A percentile compares a stretch with the other conserved stretches of the same genome.
These are phyloP conservation scores for Scheffersomyces titani DNA, from an alignment of 1,139 yeast genomes.

Conservation along the genomic window DNA sequence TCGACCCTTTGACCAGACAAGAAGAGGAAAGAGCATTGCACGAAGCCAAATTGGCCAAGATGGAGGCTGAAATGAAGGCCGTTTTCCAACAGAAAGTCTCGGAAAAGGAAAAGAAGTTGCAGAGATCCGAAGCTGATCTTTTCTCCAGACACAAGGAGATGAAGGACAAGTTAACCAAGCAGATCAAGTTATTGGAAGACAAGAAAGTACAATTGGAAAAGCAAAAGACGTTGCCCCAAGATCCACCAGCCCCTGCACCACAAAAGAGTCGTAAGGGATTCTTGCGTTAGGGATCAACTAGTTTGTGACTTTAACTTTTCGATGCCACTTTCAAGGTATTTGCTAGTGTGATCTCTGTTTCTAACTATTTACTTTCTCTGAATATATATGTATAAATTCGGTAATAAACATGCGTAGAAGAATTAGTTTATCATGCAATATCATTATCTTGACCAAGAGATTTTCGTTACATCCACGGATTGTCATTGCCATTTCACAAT, in stretches of 20 bases:
- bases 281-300: constrained; percentile 41
- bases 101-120: constrained; percentile 96
- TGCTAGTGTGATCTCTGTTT: not conserved
- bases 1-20: constrained; percentile 89
- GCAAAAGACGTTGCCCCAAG: constrained; percentile 48
- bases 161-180: constrained; percentile 91
- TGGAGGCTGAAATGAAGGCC: constrained; percentile 96
- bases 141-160: constrained; percentile 95
- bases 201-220: constrained; percentile 82
- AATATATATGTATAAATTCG: not conserved
- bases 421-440: too few species aligned
- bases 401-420: not conserved
- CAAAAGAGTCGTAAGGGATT: constrained; percentile 62
- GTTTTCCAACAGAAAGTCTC: constrained; percentile 96
- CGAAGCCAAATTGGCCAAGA: constrained; percentile 89
- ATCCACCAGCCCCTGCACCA: constrained; percentile 43
- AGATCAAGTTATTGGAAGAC: constrained; percentile 86
- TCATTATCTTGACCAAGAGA: too few species aligned
- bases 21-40: constrained; percentile 93
- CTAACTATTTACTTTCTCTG: not conserved
- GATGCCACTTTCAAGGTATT: not conserved
- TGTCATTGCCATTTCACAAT: too few species aligned
- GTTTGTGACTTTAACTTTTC: not conserved
- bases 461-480: too few species aligned
- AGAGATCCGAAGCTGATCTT: constrained; percentile 95